phyloP scores from a whole-genome alignment of 257 asterid genomes.

The Echites panduratus region DNA sequence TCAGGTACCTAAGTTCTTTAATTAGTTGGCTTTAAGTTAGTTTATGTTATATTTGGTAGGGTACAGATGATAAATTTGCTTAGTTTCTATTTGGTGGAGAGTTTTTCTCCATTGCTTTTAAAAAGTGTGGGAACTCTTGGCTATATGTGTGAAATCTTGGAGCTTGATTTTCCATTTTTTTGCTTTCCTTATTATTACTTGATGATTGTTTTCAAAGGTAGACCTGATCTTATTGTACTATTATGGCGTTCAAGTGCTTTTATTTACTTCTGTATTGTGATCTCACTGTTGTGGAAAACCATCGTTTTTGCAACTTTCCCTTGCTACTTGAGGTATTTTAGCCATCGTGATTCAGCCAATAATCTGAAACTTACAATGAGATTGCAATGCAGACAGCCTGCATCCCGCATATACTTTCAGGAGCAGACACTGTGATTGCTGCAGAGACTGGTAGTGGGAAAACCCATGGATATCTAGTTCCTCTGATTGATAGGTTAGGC shows the following conservation, averaged over 20 bases:
- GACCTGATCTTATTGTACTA: background rate
- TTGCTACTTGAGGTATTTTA: background rate
- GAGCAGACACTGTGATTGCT: constrained; percentile 84
- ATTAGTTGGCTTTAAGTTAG: background rate
- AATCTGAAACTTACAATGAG: background rate
- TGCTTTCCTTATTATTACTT: background rate
- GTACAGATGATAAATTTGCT: background rate
- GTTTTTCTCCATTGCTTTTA: background rate
- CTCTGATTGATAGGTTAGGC: constrained; percentile 63
- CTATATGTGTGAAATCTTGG: background rate
- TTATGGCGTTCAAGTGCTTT: background rate
- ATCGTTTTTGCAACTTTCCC: background rate
- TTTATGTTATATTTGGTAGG: background rate
- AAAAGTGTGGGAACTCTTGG: background rate
- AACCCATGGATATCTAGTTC: constrained; percentile 91
- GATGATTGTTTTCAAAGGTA: background rate
- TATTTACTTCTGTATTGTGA: background rate
- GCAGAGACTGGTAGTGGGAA: constrained; percentile 99
- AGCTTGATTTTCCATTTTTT: background rate
- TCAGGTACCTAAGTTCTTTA: constrained; percentile 45
- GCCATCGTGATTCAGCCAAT: background rate
- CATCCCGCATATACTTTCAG: constrained; percentile 73
- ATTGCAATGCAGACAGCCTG: constrained; percentile 61
- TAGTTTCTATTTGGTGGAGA: background rate
- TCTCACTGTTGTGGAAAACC: background rate